phyloP scores from a whole-genome alignment of 768 basidiomycete species.

The Calocybe gangraenosa region DNA sequence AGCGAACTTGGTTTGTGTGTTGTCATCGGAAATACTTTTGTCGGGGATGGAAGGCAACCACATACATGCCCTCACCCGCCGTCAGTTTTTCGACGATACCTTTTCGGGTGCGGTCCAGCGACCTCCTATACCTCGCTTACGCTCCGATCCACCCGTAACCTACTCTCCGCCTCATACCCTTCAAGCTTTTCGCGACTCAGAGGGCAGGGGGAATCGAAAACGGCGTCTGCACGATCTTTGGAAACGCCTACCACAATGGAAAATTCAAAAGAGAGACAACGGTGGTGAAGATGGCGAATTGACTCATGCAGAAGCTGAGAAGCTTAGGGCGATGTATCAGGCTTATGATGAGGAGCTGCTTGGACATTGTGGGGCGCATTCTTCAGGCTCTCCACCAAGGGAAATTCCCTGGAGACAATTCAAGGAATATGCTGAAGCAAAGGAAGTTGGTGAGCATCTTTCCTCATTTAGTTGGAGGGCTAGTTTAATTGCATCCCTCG shows the following conservation, averaged over 20 bases:
- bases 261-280: slow-evolving; percentile 6
- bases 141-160: slow-evolving; percentile 46
- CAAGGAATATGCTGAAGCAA: slow-evolving; percentile 68
- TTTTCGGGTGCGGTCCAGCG: slow-evolving; percentile 50
- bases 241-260: slow-evolving; percentile 44
- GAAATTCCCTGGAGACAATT: slow-evolving; percentile 71
- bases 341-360: slow-evolving; percentile 79
- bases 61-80: slow-evolving; percentile 30
- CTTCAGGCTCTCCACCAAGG: slow-evolving; percentile 33
- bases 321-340: slow-evolving; percentile 68
- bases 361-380: slow-evolving; percentile 43
- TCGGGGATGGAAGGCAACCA: slow-evolving; percentile 17
- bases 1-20: not conserved
- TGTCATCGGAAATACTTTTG: not conserved
- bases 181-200: slow-evolving; percentile 56
- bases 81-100: slow-evolving; percentile 50
- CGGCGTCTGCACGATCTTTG: slow-evolving; percentile 60
- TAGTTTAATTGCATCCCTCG: not conserved
- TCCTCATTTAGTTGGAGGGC: not conserved
- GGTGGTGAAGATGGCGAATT: slow-evolving; percentile 22
- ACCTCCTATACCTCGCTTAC: slow-evolving; percentile 54
- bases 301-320: slow-evolving; percentile 59
- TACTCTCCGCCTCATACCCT: slow-evolving; percentile 45
- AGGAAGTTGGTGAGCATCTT: slow-evolving; percentile 67
- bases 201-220: slow-evolving; percentile 62